A percentile compares a stretch with the other conserved stretches of the same genome.
phyloP scores from a whole-genome alignment of 2,329 filamentous ascomycete species.

The Ophiostoma pallidulum region DNA sequence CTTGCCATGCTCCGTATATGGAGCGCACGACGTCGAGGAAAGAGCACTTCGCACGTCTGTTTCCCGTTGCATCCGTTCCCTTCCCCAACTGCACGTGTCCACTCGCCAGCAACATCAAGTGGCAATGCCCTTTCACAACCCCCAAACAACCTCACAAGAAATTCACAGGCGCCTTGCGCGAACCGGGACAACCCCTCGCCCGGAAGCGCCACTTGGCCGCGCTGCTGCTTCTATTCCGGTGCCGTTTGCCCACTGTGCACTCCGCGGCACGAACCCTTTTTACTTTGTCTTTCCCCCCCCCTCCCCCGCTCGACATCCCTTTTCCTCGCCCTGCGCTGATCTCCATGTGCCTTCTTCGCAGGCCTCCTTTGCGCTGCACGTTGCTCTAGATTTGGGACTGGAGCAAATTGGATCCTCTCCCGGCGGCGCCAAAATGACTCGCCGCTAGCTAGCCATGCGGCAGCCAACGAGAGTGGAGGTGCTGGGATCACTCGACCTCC shows the following conservation, averaged over 20 bases:
- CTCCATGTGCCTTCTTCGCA: not conserved
- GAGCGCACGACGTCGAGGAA: not conserved
- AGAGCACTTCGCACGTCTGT: not conserved
- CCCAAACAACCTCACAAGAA: no score
- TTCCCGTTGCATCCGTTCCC: not conserved
- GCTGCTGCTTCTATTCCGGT: not conserved
- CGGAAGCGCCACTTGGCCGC: constrained; percentile 1
- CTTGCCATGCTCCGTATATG: not conserved
- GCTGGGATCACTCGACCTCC: constrained; percentile 9
- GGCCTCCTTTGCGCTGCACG: no score
- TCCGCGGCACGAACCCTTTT: no score
- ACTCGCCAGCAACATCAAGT: no score
- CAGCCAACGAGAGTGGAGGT: constrained; percentile 4
- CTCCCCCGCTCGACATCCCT: not conserved
- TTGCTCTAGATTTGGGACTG: no score
- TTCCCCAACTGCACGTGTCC: no score
- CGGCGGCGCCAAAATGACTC: constrained; percentile 6
- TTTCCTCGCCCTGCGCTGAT: not conserved
- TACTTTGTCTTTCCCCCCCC: not conserved
- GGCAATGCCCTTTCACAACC: no score
- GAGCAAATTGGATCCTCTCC: constrained; percentile 13
- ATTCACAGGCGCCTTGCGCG: no score
- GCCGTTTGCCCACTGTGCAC: not conserved
- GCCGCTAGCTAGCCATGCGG: constrained; percentile 3
- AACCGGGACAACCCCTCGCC: not conserved